A percentile compares a stretch with the other conserved stretches of the same genome.
Conservation (phyloP, 345 rosid species). For the Syzygium aromaticum region DNA sequence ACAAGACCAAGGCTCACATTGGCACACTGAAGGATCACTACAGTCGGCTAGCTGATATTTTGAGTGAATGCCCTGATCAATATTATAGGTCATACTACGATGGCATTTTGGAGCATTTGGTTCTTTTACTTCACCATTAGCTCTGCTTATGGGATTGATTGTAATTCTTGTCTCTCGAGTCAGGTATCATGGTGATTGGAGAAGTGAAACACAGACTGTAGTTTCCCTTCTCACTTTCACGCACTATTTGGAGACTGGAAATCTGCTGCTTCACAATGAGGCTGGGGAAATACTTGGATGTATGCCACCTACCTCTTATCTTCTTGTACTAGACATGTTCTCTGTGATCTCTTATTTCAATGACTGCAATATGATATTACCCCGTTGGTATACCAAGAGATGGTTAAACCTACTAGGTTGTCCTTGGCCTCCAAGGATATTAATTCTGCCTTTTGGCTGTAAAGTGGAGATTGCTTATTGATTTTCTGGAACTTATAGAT, state of each 20-base stretch:
- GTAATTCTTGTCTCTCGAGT: conserved; percentile 1
- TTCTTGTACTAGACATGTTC: background rate
- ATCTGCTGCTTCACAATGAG: conserved; percentile 63
- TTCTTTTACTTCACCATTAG: background rate
- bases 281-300: conserved; percentile 77
- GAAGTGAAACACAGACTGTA: conserved; percentile 79
- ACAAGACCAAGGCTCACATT: conserved; percentile 54
- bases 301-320: conserved; percentile 22
- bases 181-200: conserved; percentile 98
- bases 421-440: background rate
- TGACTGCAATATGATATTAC: background rate
- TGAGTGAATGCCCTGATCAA: conserved; percentile 57
- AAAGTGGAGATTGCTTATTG: background rate
- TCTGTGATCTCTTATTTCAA: background rate
- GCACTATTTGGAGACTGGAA: conserved; percentile 89
- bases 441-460: background rate
- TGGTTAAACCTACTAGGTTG: background rate
- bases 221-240: conserved; percentile 79
- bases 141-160: background rate
- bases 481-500: background rate
- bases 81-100: conserved; percentile 49
- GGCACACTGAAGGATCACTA: conserved; percentile 48
- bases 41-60: conserved; percentile 42
- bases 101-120: background rate
- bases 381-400: background rate